Evolutionary conservation across 2,329 filamentous ascomycete genomes (phyloP), one percentile per base, ranked within the genome.

Genomic region (Capronia coronata): DNA sequence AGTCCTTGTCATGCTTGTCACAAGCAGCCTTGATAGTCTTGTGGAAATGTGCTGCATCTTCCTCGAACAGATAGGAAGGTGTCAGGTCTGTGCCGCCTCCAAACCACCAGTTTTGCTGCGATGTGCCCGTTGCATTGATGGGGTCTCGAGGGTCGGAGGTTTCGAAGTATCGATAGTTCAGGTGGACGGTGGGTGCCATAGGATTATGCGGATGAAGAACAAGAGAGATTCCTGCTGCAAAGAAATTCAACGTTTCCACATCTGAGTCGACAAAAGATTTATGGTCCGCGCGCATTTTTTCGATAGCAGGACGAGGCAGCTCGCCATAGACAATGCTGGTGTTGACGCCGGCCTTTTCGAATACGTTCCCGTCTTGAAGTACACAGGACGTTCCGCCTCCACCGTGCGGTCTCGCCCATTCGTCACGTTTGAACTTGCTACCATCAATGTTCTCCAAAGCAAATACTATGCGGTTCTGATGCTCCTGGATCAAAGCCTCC

Each of bases 131-230:
- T 16, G 72, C 71, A 48, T 71, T 70, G 46, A 88, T 45, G 76
- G 83, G 58, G 76, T 85, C 88, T 61, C 91, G 84, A 7, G 85
- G 79, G 62, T 91, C 86, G 53, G 87, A 86, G 1, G 93, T 98
- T 74, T 98, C 93, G 65, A 98, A 98, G 71, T 98, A 98, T 49
- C 93, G 83, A 75, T 97, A 97, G 75, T 98, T 98, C 61, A 98
- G 77, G 68, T 98, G 93, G 14, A 98, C 93, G 0, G 93, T 98
- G 0, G 93, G 93, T 6, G 91, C 91, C 84, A 95, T 94, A 41
- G 93, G 93, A 70, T 98, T 98, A 62, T 81, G 78, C 1, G 93
- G 93, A 68, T 98, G 93, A 45, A 97, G 75, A 21, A 98, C 91
- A 68, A 98, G 78, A 64, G 89, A 95, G 46, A 98, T 75, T 3